Percentiles rank a stretch among this genome's conserved stretches.
Conservation (phyloP, 2,329 filamentous ascomycete species). For the Diaporthe sp. region DNA sequence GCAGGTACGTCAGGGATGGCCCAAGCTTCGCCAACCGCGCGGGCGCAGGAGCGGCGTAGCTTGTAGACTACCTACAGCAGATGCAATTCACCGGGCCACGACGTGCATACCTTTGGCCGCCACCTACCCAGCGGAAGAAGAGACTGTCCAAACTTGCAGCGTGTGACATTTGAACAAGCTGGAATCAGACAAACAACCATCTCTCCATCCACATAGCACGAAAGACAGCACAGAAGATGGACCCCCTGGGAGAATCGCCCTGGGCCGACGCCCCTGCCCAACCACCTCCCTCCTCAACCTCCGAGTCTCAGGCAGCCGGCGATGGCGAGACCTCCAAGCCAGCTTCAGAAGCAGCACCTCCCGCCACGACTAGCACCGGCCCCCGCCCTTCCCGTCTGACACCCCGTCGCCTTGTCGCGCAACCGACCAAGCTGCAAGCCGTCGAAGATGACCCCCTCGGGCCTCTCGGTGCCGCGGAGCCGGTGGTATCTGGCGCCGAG, state of each 20-base stretch:
- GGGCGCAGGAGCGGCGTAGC: slow-evolving; percentile 9
- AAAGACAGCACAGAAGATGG: slow-evolving; percentile 52
- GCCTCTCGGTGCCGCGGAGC: slow-evolving; percentile 74
- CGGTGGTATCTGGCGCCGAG: slow-evolving; percentile 43
- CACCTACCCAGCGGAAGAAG: neutral
- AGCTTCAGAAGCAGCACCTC: slow-evolving; percentile 46
- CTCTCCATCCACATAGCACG: neutral
- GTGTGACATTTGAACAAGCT: neutral
- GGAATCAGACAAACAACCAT: neutral
- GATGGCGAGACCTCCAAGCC: slow-evolving; percentile 51
- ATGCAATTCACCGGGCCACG: slow-evolving; percentile 6
- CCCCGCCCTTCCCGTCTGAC: slow-evolving; percentile 61
- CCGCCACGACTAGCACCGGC: slow-evolving; percentile 47
- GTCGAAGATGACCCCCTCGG: slow-evolving; percentile 83
- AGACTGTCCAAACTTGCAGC: neutral
- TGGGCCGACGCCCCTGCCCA: slow-evolving; percentile 63
- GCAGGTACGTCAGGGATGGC: slow-evolving; percentile 35
- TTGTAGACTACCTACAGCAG: slow-evolving; percentile 4
- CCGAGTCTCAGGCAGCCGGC: slow-evolving; percentile 48
- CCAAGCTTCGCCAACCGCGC: slow-evolving; percentile 31
- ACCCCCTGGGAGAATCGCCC: slow-evolving; percentile 65
- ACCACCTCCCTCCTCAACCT: slow-evolving; percentile 44
- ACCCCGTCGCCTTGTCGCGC: slow-evolving; percentile 76
- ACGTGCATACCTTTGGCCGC: neutral
- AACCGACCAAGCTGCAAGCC: slow-evolving; percentile 83